Evolutionary conservation across 2,329 filamentous ascomycete genomes (phyloP), one percentile per base, ranked within the genome.

Genomic region (Penicillium glabrum): DNA sequence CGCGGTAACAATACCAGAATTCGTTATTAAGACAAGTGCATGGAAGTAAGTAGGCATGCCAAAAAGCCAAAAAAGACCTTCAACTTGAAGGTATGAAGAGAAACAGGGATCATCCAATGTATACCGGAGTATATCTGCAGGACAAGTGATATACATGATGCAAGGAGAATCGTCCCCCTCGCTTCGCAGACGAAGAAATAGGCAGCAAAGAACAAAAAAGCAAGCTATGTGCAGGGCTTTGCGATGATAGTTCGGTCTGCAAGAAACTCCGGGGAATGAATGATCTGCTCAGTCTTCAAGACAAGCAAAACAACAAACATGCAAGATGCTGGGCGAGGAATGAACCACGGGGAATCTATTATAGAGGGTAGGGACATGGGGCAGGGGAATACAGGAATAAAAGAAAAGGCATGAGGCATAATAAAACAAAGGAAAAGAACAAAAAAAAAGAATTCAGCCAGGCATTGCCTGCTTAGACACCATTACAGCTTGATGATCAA

Each of bases 211-310:
- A 62, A 60, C 54, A 61, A 41, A 63, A 62, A 52, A 58, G 51
- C 57, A 61, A 61, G 60, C 58, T 66, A 66, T 66, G 61, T 65
- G 58, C 63, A 61, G 53, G 47, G 52, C 54, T 58, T 61, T 54
- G 45, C 51, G 41, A 56, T 59, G 50, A 54, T 54, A 33, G 49
- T 54, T 61, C 56, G 51, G 35, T 57, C 58, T 62, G 59, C 59
- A 57, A 59, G 43, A 59, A 33, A 66, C 58, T 59, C 62, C 58
- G 39, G 51, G 52, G 51, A 48, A 52, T 52, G 47, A 50, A 48
- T 46, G 19, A 31, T 51, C 56, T 55, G 54, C 46, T 35, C 13
- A 37, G 26, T 46, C 31, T 39, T 41, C 24, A 46, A 21, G 27
- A 45, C 23, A 27, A 35, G 14, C 51, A 48, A 48, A 50, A 55